phyloP scores from a whole-genome alignment of 176 grass and related monocot genomes.

The Eleusine coracana region DNA sequence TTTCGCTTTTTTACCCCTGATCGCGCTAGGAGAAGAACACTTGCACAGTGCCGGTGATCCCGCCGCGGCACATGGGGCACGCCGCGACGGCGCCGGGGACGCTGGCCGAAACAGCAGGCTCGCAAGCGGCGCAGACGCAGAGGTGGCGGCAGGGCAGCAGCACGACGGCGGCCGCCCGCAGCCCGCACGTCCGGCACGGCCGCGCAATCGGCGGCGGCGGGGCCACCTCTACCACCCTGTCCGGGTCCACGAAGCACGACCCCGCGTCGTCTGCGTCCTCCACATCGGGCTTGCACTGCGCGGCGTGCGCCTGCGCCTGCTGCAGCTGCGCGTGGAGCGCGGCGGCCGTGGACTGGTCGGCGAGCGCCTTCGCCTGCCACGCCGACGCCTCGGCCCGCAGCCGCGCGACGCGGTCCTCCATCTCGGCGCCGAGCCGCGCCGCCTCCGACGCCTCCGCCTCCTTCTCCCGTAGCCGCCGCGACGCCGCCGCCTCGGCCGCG shows the following conservation, averaged over 20 bases:
- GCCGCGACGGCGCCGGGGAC: constrained; percentile 15
- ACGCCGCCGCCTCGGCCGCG: constrained; percentile 46
- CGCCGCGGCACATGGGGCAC: constrained; percentile 67
- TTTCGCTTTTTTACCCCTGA: not conserved
- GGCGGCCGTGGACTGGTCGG: constrained; percentile 63
- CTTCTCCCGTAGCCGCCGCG: constrained; percentile 54
- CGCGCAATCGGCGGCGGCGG: constrained; percentile 22
- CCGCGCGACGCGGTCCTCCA: constrained; percentile 59
- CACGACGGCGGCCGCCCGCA: constrained; percentile 44
- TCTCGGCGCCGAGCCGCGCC: constrained; percentile 41
- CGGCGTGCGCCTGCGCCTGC: constrained; percentile 39
- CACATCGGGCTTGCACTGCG: constrained; percentile 35
- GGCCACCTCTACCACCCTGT: constrained; percentile 49
- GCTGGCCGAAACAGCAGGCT: constrained; percentile 28
- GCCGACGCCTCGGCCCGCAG: constrained; percentile 57
- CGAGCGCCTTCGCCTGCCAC: constrained; percentile 73
- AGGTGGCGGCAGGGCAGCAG: constrained; percentile 91
- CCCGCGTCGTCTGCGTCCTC: constrained; percentile 54
- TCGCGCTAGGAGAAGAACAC: constrained; percentile 48
- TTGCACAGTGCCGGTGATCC: constrained; percentile 66
- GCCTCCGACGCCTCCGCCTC: constrained; percentile 61
- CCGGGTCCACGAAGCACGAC: constrained; percentile 64
- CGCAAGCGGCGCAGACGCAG: constrained; percentile 74
- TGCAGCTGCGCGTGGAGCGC: constrained; percentile 76
- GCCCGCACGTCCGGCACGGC: constrained; percentile 59